phyloP scores from a whole-genome alignment of 2,329 filamentous ascomycete genomes.

The Colletotrichum lindemuthianum region DNA sequence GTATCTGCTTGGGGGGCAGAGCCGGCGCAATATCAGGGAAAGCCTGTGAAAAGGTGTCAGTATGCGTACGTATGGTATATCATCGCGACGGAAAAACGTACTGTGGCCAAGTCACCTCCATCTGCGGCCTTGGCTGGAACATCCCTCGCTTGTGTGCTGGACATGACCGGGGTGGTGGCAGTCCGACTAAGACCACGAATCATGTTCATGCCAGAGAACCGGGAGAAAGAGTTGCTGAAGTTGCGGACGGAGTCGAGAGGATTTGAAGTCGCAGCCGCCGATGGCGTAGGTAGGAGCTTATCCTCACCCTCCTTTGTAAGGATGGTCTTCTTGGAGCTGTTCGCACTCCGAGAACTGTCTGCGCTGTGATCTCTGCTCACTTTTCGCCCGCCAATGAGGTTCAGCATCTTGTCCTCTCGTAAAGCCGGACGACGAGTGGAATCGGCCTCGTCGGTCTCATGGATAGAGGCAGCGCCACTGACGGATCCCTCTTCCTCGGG shows the following conservation, averaged over 20 bases:
- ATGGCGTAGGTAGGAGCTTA: constrained; percentile 42
- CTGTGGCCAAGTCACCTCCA: constrained; percentile 66
- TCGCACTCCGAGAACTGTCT: constrained; percentile 75
- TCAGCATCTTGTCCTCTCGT: constrained; percentile 73
- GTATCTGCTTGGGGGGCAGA: constrained; percentile 63
- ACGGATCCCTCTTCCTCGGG: constrained; percentile 69
- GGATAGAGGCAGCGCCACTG: constrained; percentile 66
- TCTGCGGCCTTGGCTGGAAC: constrained; percentile 50
- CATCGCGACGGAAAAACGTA: constrained; percentile 47
- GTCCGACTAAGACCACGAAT: constrained; percentile 79
- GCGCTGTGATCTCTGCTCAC: constrained; percentile 74
- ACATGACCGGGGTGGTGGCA: constrained; percentile 51
- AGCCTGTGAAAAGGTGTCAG: constrained; percentile 51
- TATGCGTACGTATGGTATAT: constrained; percentile 10
- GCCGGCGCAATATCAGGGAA: constrained; percentile 68
- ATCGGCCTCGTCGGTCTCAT: constrained; percentile 52
- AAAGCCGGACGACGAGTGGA: constrained; percentile 42
- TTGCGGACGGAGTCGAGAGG: constrained; percentile 81
- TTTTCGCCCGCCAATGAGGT: constrained; percentile 75
- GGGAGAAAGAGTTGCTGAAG: constrained; percentile 82
- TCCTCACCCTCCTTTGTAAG: constrained; percentile 57
- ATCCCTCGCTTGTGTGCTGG: constrained; percentile 42
- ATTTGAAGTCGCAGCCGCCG: constrained; percentile 23
- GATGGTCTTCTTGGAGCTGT: constrained; percentile 67
- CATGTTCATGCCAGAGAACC: constrained; percentile 77